Conservation (phyloP, 2,329 filamentous ascomycete species). For the Pestalotiopsis fici region DNA sequence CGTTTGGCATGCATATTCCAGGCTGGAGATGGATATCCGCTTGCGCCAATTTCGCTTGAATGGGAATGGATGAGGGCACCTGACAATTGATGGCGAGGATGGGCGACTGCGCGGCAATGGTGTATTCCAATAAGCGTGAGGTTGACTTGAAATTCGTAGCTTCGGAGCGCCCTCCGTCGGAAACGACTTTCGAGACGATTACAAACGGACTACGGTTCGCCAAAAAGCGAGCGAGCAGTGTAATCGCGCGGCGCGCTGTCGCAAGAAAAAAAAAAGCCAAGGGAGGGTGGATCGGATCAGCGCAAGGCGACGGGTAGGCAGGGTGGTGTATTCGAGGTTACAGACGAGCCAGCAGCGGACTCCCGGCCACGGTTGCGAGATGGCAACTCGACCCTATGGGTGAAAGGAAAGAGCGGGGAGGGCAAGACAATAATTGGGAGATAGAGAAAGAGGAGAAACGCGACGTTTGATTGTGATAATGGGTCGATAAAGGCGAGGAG, state of each 20-base stretch:
- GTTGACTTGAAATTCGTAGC: background rate
- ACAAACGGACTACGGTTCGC: background rate
- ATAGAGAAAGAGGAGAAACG: background rate
- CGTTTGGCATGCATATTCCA: slow-evolving; percentile 5
- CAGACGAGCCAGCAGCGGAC: background rate
- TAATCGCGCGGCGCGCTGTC: slow-evolving; percentile 4
- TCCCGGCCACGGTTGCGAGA: background rate
- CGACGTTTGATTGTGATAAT: background rate
- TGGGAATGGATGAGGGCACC: background rate
- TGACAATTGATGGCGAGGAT: background rate
- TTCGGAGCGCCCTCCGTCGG: background rate
- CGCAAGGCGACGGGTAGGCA: background rate
- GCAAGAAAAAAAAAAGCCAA: background rate
- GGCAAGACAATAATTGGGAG: background rate
- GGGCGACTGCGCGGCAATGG: background rate
- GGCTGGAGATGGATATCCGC: background rate
- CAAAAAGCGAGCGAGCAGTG: background rate
- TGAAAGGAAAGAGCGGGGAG: background rate
- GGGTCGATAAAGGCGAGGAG: background rate
- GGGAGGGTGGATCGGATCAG: background rate
- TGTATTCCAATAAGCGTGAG: background rate
- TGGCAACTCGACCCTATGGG: background rate
- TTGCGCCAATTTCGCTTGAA: background rate
- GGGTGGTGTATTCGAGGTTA: background rate
- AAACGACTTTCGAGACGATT: background rate